Evolutionary conservation across 148 eudicot species (phyloP).

Genomic region (Vaccinium darrowii): DNA sequence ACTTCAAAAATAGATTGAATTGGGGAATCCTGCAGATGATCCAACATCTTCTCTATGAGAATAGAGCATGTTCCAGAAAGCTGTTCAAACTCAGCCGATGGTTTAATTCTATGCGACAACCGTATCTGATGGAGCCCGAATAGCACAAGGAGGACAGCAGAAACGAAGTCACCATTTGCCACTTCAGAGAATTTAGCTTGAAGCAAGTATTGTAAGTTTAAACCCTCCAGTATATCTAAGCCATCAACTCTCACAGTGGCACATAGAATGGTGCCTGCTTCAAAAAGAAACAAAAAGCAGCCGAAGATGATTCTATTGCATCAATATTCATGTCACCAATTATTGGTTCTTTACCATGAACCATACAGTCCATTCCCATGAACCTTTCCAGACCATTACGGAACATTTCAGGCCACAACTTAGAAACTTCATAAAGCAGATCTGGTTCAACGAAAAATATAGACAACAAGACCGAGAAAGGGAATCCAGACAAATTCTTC

Average conservation of each 20-base stretch:
- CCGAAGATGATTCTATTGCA: constrained; percentile 42
- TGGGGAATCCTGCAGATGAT: constrained; percentile 28
- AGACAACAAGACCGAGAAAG: constrained; percentile 43
- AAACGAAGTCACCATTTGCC: constrained; percentile 45
- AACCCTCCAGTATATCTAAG: constrained; percentile 26
- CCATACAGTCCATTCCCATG: constrained; percentile 7
- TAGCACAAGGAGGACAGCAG: constrained; percentile 57
- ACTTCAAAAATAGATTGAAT: constrained; percentile 41
- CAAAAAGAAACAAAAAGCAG: constrained; percentile 57
- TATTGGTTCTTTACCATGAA: constrained; percentile 18
- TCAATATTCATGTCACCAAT: constrained; percentile 19
- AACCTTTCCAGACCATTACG: constrained; percentile 44
- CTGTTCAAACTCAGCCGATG: constrained; percentile 40
- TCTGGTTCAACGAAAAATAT: constrained; percentile 59
- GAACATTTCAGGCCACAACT: constrained; percentile 63
- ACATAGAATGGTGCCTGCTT: constrained; percentile 65
- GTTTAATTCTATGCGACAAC: constrained; percentile 39
- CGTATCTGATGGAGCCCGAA: constrained; percentile 67
- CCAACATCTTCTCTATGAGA: constrained; percentile 47
- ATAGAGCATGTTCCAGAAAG: constrained; percentile 47
- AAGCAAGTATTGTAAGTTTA: constrained; percentile 52
- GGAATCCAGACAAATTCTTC: constrained; percentile 47
- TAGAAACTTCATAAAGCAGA: constrained; percentile 37
- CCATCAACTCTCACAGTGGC: constrained; percentile 34
- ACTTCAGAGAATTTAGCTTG: constrained; percentile 47